Conservation (phyloP, 2,329 filamentous ascomycete genomes). For the Fusarium longipes region DNA sequence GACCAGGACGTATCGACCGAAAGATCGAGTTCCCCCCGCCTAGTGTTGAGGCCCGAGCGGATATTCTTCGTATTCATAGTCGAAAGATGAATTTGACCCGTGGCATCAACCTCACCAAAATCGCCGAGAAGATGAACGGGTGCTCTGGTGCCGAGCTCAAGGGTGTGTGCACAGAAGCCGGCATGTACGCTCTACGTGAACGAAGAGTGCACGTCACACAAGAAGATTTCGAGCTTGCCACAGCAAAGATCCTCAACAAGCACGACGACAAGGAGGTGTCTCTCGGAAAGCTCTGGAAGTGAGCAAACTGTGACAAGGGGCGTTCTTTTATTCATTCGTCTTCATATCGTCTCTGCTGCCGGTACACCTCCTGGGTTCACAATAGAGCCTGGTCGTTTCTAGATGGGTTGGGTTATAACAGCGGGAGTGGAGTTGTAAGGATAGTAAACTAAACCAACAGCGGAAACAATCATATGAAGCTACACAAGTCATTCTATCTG, state of each 20-base stretch:
- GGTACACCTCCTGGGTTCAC: conserved; percentile 37
- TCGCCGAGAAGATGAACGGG: conserved; percentile 99
- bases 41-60: conserved; percentile 93
- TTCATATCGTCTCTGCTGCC: conserved; percentile 41
- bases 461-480: conserved; percentile 29
- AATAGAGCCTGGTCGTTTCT: conserved; percentile 40
- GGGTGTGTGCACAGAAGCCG: conserved; percentile 98
- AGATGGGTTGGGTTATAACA: conserved; percentile 45
- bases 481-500: conserved; percentile 10
- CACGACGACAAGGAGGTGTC: conserved; percentile 98
- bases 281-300: conserved; percentile 81
- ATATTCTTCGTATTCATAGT: conserved; percentile 97
- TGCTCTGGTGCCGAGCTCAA: conserved; percentile 98
- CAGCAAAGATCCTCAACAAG: conserved; percentile 99
- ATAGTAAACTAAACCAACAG: conserved; percentile 52
- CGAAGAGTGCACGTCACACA: conserved; percentile 97
- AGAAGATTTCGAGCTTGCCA: conserved; percentile 98
- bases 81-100: conserved; percentile 98
- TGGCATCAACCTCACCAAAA: conserved; percentile 97
- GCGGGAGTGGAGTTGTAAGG: conserved; percentile 50
- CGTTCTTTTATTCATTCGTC: conserved; percentile 35
- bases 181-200: conserved; percentile 97
- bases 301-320: conserved; percentile 33
- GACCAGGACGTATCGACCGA: conserved; percentile 96
- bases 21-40: conserved; percentile 99